Conservation (phyloP, 257 asterid genomes). For the Solanum paucissectum region DNA sequence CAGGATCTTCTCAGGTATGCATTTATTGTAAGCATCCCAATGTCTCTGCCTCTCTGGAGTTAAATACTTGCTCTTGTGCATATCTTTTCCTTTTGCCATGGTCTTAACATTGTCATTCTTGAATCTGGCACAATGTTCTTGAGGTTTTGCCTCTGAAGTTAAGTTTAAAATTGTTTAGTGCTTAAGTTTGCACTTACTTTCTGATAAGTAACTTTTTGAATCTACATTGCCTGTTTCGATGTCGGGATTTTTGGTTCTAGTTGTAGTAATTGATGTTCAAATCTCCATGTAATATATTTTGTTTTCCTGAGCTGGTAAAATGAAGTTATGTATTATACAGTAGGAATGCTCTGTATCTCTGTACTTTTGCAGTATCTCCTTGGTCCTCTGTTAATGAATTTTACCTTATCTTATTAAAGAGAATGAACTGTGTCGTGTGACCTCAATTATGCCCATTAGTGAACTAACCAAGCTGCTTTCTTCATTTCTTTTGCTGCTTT, state of each 20-base stretch:
- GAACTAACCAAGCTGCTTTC: not conserved
- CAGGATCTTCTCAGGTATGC: slow-evolving; percentile 80
- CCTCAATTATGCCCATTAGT: not conserved
- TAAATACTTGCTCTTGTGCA: not conserved
- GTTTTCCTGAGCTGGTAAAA: not conserved
- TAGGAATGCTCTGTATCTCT: not conserved
- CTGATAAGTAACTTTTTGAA: not conserved
- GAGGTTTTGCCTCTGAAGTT: not conserved
- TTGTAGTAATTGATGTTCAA: not conserved
- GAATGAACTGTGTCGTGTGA: not conserved
- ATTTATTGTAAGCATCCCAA: not conserved
- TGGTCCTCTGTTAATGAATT: not conserved
- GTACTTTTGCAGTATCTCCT: not conserved
- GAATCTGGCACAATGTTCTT: not conserved
- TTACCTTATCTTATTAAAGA: not conserved
- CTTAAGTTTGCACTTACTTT: not conserved
- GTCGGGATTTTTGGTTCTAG: not conserved
- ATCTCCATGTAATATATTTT: not conserved
- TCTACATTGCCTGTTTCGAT: not conserved
- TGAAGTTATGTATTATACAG: not conserved
- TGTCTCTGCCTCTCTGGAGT: not conserved
- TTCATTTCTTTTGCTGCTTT: not conserved
- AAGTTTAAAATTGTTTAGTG: not conserved
- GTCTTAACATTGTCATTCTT: not conserved
- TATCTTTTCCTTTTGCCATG: not conserved